phyloP scores from a whole-genome alignment of 345 rosid species.

The Eutrema yunnanense region DNA sequence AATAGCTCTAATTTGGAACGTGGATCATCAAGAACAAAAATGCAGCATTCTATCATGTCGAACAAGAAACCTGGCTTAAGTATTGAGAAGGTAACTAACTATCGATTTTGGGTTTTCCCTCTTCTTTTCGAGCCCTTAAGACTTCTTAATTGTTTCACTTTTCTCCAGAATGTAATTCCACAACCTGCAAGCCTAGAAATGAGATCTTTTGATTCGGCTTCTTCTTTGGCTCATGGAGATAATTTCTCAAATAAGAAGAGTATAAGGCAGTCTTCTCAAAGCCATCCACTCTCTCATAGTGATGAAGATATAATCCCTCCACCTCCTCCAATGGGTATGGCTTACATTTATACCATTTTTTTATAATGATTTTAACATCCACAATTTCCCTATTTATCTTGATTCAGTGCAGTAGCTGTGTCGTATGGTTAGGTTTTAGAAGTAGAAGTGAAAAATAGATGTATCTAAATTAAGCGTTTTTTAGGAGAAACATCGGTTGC shows the following conservation, averaged over 20 bases:
- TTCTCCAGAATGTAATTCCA: conserved; percentile 32
- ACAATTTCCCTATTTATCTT: not conserved
- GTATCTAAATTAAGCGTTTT: not conserved
- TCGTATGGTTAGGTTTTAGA: not conserved
- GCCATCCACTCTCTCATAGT: not conserved
- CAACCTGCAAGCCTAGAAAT: conserved; percentile 30
- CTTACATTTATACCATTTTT: conserved; percentile 5
- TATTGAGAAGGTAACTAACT: conserved; percentile 50
- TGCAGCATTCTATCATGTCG: conserved; percentile 24
- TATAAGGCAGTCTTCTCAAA: not conserved
- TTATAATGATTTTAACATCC: not conserved
- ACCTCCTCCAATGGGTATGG: conserved; percentile 58
- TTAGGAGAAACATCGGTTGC: not conserved
- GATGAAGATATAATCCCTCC: conserved; percentile 37
- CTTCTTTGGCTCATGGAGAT: conserved; percentile 28
- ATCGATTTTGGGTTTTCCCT: not conserved
- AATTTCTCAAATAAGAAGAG: conserved; percentile 16
- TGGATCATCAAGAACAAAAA: conserved; percentile 34
- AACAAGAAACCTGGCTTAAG: conserved; percentile 38
- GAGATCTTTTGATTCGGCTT: conserved; percentile 27
- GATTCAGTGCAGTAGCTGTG: conserved; percentile 1
- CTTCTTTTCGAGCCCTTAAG: not conserved
- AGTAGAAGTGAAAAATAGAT: not conserved
- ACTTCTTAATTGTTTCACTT: not conserved
- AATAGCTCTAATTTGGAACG: conserved; percentile 30